These are phyloP conservation scores for Musa troglodytarum DNA, from an alignment of 176 grass and related monocot species.

Conservation along the genomic window DNA sequence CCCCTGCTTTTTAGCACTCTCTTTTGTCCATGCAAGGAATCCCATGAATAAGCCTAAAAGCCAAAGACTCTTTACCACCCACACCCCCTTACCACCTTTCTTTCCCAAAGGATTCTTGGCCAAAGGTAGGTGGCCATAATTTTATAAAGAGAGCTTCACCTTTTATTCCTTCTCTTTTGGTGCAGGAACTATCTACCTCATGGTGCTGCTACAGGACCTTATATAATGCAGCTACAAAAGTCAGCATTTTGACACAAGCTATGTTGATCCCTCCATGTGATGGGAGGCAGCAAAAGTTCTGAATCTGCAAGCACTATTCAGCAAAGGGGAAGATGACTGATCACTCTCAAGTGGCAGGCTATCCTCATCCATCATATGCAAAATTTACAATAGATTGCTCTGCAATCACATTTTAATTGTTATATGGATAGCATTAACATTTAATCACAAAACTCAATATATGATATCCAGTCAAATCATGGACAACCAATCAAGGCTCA, in stretches of 20 bases:
- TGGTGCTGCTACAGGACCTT: background rate
- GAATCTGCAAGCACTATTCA: too few relatives aligned
- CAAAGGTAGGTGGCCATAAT: background rate
- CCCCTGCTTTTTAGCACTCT: background rate
- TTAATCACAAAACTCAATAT: too few relatives aligned
- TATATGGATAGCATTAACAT: too few relatives aligned
- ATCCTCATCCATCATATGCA: too few relatives aligned
- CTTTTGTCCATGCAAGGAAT: background rate
- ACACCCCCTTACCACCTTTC: too few relatives aligned
- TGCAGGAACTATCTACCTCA: slow-evolving; percentile 3
- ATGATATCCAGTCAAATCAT: too few relatives aligned
- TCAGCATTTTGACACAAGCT: background rate
- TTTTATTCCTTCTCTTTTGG: background rate
- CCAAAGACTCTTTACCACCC: slow-evolving; percentile 1
- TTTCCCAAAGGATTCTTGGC: slow-evolving; percentile 1
- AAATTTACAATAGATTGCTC: too few relatives aligned
- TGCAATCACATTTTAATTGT: too few relatives aligned
- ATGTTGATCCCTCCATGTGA: background rate
- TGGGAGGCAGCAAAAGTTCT: too few relatives aligned
- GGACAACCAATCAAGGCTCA: too few relatives aligned
- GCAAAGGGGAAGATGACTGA: too few relatives aligned
- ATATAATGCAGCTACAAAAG: slow-evolving; percentile 5
- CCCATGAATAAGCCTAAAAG: slow-evolving; percentile 2
- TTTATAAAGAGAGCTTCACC: slow-evolving; percentile 1
- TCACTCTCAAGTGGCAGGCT: too few relatives aligned